A percentile compares a stretch with the other conserved stretches of the same genome.
phyloP scores from a whole-genome alignment of 805 yeast genomes.

The Sungouiozyma ichnusensis region DNA sequence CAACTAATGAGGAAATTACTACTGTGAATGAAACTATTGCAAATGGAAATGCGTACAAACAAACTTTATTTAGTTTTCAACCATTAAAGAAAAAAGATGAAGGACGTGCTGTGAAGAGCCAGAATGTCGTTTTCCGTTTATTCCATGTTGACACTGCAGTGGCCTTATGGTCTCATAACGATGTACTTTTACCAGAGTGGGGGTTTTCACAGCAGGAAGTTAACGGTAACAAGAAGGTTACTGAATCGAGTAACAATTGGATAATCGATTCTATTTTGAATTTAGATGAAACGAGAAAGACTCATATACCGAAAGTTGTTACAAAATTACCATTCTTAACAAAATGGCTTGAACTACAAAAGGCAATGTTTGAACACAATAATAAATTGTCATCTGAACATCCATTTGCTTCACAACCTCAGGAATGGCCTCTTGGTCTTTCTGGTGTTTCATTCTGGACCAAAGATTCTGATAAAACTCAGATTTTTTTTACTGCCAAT shows the following conservation, averaged over 20 bases:
- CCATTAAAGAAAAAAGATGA: constrained; percentile 43
- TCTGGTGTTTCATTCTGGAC: constrained; percentile 98
- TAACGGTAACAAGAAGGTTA: constrained; percentile 81
- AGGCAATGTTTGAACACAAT: constrained; percentile 83
- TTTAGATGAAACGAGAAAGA: constrained; percentile 51
- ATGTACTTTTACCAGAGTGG: constrained; percentile 86
- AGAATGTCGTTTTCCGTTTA: constrained; percentile 56
- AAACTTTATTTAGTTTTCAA: constrained; percentile 70
- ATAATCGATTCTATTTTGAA: constrained; percentile 56
- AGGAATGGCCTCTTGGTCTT: constrained; percentile 79
- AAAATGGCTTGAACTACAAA: constrained; percentile 86
- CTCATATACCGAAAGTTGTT: constrained; percentile 54
- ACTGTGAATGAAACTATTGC: constrained; percentile 57
- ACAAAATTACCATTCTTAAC: constrained; percentile 60
- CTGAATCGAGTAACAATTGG: constrained; percentile 66
- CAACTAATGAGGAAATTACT: constrained; percentile 92
- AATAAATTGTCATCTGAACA: constrained; percentile 79
- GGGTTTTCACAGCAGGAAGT: constrained; percentile 86
- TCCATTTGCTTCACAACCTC: constrained; percentile 91
- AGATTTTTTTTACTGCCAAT: constrained; percentile 87
- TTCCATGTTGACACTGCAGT: constrained; percentile 82
- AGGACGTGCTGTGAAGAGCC: constrained; percentile 45
- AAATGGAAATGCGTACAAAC: constrained; percentile 44
- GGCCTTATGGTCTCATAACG: constrained; percentile 89
- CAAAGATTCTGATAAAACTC: constrained; percentile 49